Evolutionary conservation across 495 filamentous ascomycete genomes (phyloP), one percentile per base, ranked within the genome.

Genomic region (Thermothielavioides terrestris): DNA sequence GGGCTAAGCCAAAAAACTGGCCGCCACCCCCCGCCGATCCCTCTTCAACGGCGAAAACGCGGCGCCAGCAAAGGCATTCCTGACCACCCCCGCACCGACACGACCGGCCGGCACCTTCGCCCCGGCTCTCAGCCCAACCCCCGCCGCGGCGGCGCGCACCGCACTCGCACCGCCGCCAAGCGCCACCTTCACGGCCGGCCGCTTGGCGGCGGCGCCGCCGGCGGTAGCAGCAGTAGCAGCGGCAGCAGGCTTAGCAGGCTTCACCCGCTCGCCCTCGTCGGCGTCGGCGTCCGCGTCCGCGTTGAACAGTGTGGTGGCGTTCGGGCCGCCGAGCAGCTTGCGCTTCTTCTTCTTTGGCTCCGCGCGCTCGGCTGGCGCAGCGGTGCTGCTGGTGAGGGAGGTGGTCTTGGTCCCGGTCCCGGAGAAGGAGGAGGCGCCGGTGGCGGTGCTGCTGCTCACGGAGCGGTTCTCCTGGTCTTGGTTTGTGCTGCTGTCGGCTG

Each of bases 231-330:
- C 40, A 15, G 32, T 35, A 26, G 43, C 39, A 17, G 37, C 38
- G 42, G 42, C 48, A n/a, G 35, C 21, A 18, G 42, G 38, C 25
- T 42, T 46, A n/a, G 35, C 21, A 18, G 42, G 38, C 25, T 42
- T 46, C 6, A 65, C 55, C 39, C 63, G 63, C 47, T 81, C 77
- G 0, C 71, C 80, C 30, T 63, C 62, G 3, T 86, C 87, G 11
- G 88, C 88, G 1, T 85, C 88, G 1, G 84, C 88, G 39, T 89
- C 86, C 12, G 88, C 88, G 1, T 85, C 88, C 1, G 84, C 88
- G 39, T 89, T 85, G 57, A 92, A 85, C 15, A 92, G 54, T 18
- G 60, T 46, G 6, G 60, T 43, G 23, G 76, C 86, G 63, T 79
- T 84, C 17, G 69, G n/a, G n/a, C n/a, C 79, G 12, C 88, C 77